Evolutionary conservation across 1,139 yeast genomes (phyloP), one percentile per base, ranked within the genome.

Genomic region (Maudiozyma humilis): DNA sequence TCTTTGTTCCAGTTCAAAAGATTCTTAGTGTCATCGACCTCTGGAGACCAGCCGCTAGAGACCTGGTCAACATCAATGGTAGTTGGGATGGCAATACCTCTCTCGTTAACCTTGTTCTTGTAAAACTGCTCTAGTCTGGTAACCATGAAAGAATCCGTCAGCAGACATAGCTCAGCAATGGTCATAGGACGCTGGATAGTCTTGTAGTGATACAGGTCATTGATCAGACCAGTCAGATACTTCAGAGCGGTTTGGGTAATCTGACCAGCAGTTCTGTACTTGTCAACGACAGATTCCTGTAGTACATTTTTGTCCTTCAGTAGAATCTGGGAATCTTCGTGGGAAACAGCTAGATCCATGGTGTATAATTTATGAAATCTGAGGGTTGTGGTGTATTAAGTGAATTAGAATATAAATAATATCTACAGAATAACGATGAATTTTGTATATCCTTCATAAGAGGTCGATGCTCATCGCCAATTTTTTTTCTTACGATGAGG

Each of bases 31-130:
- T 85, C 95, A 55, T 78, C 87, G 43, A 82, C 65, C 64, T 88
- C 96, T 39, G 98, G 98, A 32, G 95, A 73, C 64, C 84, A 86
- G 15, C 95, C 95, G 47, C 70, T 65, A 17, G 82, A 76, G 47
- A 85, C 73, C 60, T 85, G 89, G 60, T 86, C 86, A 46, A 86
- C 81, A 63, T 88, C 94, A 51, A 91, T 77, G 47, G 85, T 76
- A 14, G 89, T 89, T n/a, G 98, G 98, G 47, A 75, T 76, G 13
- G 96, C 86, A 61, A 91, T 84, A 48, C 96, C 96, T 65, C 84
- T 85, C 67, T 83, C 93, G 55, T 75, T 71, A 33, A 79, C 82
- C 42, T 69, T 65, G 50, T 73, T 75, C 53, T 69, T 76, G 63
- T 75, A 82, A 27, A 70, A 78, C 47, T 69, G 70, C 41, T 71